A percentile compares a stretch with the other conserved stretches of the same genome.
phyloP scores from a whole-genome alignment of 2,329 filamentous ascomycete species.

The Ophiostoma angusticollis region DNA sequence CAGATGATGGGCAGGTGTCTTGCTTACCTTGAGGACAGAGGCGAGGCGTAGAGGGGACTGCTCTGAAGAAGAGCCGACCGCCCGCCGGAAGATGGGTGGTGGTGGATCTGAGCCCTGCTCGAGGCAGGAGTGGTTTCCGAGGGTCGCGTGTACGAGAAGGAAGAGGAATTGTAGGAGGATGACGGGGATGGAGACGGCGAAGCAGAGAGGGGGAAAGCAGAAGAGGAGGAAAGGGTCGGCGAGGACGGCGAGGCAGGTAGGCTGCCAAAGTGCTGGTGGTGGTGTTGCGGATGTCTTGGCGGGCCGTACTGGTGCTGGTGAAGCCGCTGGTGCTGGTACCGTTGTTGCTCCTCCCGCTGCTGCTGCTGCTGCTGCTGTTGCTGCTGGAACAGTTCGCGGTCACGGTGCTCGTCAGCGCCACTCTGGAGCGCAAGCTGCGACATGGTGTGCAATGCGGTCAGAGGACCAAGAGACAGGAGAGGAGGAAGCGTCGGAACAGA shows the following conservation, averaged over 20 bases:
- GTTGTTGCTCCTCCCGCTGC: not conserved
- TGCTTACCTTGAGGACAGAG: constrained; percentile 16
- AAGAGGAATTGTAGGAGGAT: constrained; percentile 2
- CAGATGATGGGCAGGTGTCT: not conserved
- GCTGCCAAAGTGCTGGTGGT: constrained; percentile 6
- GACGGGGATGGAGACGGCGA: constrained; percentile 4
- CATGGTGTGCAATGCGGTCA: constrained; percentile 34
- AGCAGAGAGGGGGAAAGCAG: not conserved
- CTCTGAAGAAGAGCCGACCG: constrained; percentile 9
- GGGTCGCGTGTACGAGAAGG: constrained; percentile 6
- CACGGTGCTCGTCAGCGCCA: constrained; percentile 28
- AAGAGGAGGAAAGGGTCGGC: constrained; percentile 10
- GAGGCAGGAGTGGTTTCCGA: constrained; percentile 3
- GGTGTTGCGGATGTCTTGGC: constrained; percentile 1
- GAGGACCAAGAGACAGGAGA: not conserved
- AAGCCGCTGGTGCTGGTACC: not conserved
- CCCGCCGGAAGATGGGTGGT: constrained; percentile 7
- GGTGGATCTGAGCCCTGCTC: not conserved
- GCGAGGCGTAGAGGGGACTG: constrained; percentile 5
- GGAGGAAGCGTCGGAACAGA: constrained; percentile 5
- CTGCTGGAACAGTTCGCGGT: too few relatives aligned
- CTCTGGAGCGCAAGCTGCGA: constrained; percentile 38
- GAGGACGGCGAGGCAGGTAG: constrained; percentile 13
- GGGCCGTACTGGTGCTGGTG: not conserved
- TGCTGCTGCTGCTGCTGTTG: not conserved